Evolutionary conservation across 1,139 yeast genomes (phyloP).

Genomic region (Geotrichum restrictum): DNA sequence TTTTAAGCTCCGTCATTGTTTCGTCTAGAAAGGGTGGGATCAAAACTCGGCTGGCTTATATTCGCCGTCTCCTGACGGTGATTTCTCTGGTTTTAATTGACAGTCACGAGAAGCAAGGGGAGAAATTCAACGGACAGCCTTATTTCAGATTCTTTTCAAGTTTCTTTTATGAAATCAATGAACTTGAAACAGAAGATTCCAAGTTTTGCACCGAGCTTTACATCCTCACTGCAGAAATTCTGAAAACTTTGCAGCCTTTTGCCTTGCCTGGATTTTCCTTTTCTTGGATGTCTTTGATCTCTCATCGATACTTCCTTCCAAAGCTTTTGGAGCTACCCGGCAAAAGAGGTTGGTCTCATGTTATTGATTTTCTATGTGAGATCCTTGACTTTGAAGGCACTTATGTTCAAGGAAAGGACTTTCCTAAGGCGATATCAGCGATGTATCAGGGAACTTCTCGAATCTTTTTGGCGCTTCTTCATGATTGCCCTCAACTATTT

Average conservation of each 20-base stretch:
- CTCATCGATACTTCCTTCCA: conserved; percentile 89
- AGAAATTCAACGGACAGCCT: conserved; percentile 80
- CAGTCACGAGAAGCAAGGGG: conserved; percentile 64
- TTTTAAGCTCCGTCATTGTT: conserved; percentile 59
- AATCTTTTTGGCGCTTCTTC: conserved; percentile 70
- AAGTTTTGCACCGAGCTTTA: conserved; percentile 51
- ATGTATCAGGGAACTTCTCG: conserved; percentile 87
- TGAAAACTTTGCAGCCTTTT: conserved; percentile 76
- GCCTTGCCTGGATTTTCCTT: conserved; percentile 92
- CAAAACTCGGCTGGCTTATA: conserved; percentile 30
- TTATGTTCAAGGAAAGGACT: conserved; percentile 45
- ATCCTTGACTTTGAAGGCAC: conserved; percentile 60
- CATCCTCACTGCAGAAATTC: conserved; percentile 59
- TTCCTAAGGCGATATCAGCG: conserved; percentile 67
- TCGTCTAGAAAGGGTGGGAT: conserved; percentile 45
- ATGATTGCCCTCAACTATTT: conserved; percentile 84
- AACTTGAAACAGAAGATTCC: conserved; percentile 35
- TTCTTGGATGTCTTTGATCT: conserved; percentile 88
- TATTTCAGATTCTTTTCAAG: conserved; percentile 87
- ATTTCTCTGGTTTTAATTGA: conserved; percentile 64
- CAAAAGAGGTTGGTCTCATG: conserved; percentile 55
- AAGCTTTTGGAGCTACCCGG: conserved; percentile 59
- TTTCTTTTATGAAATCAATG: conserved; percentile 53
- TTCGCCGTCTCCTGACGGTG: conserved; percentile 64
- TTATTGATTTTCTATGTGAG: conserved; percentile 59